Evolutionary conservation across 2,329 filamentous ascomycete species (phyloP), one percentile per base, ranked within the genome.

Genomic region (Dichotomopilus funicola): DNA sequence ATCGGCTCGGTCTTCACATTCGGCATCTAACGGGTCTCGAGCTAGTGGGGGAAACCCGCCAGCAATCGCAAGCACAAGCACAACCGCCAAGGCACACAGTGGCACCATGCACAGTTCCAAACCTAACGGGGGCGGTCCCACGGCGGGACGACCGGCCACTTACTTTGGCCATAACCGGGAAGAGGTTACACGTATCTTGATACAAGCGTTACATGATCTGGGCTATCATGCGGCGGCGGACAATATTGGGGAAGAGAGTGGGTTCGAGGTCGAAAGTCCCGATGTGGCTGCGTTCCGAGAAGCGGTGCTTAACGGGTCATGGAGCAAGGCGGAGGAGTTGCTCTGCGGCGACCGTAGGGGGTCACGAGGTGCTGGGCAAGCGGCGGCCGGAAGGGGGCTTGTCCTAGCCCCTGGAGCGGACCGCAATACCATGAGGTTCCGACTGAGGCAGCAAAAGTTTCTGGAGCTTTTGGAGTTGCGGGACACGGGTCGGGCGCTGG

Each of bases 401-500:
- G 81, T 89, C 12, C 78, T 97, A 52, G 82, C 86, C 12, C 82
- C 88, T 44, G 86, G 83, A 31, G 87, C 89, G 6, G 87, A 96
- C 64, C 80, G 80, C 55, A 83, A 86, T 62, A 78, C 87, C 51
- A 92, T 99, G 87, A 80, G 86, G 47, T 96, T 97, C 70, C 86
- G 85, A 76, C 77, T 99, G 65, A 82, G 92, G 61, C 88, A 95
- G 68, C 94, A 99, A 69, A 97, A 97, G 70, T 99, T 92, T 65
- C 76, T 99, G 35, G 94, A 99, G 73, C 75, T 96, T 7, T 74
- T 99, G 44, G 91, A 97, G 69, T 76, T 78, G 64, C 78, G 84
- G 62, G 85, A 96, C 64, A 81, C 89, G 7, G 79, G 79, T 11
- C 78, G 80, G 51, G 94, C 92, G 6, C 76, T 99, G 55, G 78